phyloP scores from a whole-genome alignment of 139 green algal genomes.

The Chlamydomonas applanata region DNA sequence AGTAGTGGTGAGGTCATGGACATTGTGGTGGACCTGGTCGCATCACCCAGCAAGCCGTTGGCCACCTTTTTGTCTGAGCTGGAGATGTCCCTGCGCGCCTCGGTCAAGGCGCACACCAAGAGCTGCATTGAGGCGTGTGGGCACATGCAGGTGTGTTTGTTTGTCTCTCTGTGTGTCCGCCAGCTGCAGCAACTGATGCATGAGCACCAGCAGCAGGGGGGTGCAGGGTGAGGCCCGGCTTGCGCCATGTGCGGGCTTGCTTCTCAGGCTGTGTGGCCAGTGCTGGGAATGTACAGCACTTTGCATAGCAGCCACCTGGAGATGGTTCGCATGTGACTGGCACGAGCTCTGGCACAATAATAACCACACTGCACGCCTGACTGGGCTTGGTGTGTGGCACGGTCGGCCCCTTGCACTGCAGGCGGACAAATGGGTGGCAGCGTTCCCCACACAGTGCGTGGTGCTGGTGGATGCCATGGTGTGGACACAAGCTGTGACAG shows the following conservation, averaged over 20 bases:
- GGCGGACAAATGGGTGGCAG: slow-evolving; percentile 34
- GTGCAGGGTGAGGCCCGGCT: no score
- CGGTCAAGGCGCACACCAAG: slow-evolving; percentile 2
- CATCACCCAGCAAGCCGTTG: not conserved
- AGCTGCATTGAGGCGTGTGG: slow-evolving; percentile 37
- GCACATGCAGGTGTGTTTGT: slow-evolving; percentile 18
- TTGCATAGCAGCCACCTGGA: no score
- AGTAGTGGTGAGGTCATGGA: slow-evolving; percentile 18
- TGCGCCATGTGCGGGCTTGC: no score
- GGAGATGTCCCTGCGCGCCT: slow-evolving; percentile 21
- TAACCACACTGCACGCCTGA: no score
- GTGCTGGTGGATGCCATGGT: slow-evolving; percentile 40
- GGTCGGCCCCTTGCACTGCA: not conserved
- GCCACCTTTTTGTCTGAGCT: slow-evolving; percentile 18
- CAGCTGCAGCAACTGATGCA: no score
- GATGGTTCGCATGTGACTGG: no score
- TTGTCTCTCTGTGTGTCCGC: not conserved
- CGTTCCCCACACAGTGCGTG: slow-evolving; percentile 29
- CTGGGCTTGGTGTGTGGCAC: no score
- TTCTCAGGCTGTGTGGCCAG: no score
- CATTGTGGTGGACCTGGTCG: slow-evolving; percentile 10
- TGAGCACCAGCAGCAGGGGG: no score
- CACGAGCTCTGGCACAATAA: no score
- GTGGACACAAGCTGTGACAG: slow-evolving; percentile 34
- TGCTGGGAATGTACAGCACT: no score